Base-by-base conservation (phyloP, 2,329 filamentous ascomycete genomes). In the Beauveria bassiana region DNA sequence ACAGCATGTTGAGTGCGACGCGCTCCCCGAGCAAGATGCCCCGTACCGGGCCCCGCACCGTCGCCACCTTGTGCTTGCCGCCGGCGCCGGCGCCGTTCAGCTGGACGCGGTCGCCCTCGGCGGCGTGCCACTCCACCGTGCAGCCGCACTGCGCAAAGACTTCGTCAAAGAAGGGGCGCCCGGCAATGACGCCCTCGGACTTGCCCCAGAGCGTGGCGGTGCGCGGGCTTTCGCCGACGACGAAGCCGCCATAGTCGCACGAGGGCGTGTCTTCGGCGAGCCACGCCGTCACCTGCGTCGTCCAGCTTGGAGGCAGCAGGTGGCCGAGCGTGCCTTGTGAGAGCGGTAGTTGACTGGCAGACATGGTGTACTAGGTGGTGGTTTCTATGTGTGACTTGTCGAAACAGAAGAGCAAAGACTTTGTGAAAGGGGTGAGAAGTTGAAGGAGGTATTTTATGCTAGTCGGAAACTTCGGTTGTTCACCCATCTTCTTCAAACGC, bases 191-290 rank as follows among this genome's bases (percentile, higher is more conserved):
- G 64, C 95, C 95, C 3, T 79, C 72, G n/a, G 84, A 86, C 73
- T 90, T 90, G 64, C 81, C 85, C 76, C 83, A 88, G 45, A 90
- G 81, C 5, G 84, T 88, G 22, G 87, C 87, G 16, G 81, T 84
- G 62, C 84, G 83, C 9, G 78, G 74, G 31, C 76, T 77, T 45
- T 89, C 85, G 65, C 95, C 95, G 26, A 99, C 95, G 7, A 99
- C 95, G 74, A 96, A 99, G 64, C 95, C 95, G 70, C 91, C 95
- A 73, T 96, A 97, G 80, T 99, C 95, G 76, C 96, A 93, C 59
- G 91, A 95, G 5, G 95, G 95, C 3, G 92, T 96, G 78, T 99
- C 95, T 77, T 99, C 95, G 70, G 92, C 90, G 16, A 97, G 88
- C 95, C 95, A 99, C 69, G 84, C 78, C 26, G 87, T 84, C 65